These are phyloP conservation scores for Talaromyces marneffei DNA, from an alignment of 2,329 filamentous ascomycete species.

Conservation along the genomic window DNA sequence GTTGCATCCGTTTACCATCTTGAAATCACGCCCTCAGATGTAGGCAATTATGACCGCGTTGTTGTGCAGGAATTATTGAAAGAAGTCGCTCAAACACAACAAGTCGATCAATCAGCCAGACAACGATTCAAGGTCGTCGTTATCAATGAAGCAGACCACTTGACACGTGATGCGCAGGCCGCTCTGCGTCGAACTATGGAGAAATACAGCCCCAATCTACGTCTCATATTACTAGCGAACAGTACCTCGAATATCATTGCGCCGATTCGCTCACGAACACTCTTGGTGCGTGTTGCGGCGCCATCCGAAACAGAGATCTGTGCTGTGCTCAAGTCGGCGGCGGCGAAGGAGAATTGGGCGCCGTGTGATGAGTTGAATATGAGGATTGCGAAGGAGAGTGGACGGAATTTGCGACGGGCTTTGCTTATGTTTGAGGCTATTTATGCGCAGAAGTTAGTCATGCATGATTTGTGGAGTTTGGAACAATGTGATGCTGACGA, in stretches of 20 bases:
- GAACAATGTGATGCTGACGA: background rate
- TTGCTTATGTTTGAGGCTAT: conserved; percentile 96
- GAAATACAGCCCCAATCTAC: conserved; percentile 93
- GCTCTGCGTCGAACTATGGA: conserved; percentile 96
- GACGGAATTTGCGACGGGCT: conserved; percentile 81
- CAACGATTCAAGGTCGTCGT: conserved; percentile 98
- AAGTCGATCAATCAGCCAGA: conserved; percentile 86
- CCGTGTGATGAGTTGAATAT: conserved; percentile 68
- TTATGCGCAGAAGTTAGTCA: conserved; percentile 84
- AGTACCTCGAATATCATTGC: conserved; percentile 98
- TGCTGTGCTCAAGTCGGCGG: conserved; percentile 61
- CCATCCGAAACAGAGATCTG: conserved; percentile 83
- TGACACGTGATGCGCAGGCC: conserved; percentile 90
- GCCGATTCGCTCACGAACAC: conserved; percentile 86
- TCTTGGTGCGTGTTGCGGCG: conserved; percentile 86
- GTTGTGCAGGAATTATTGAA: conserved; percentile 94
- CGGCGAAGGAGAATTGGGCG: conserved; percentile 79
- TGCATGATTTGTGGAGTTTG: conserved; percentile 13
- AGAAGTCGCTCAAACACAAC: conserved; percentile 96
- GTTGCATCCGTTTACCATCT: conserved; percentile 96
- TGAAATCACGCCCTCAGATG: conserved; percentile 95
- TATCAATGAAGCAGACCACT: conserved; percentile 95
- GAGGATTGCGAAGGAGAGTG: conserved; percentile 84
- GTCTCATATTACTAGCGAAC: conserved; percentile 87
- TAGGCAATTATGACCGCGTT: conserved; percentile 92